Evolutionary conservation across 1,139 yeast species (phyloP), one percentile per base, ranked within the genome.

Genomic region (Saccharomyces hybrid): DNA sequence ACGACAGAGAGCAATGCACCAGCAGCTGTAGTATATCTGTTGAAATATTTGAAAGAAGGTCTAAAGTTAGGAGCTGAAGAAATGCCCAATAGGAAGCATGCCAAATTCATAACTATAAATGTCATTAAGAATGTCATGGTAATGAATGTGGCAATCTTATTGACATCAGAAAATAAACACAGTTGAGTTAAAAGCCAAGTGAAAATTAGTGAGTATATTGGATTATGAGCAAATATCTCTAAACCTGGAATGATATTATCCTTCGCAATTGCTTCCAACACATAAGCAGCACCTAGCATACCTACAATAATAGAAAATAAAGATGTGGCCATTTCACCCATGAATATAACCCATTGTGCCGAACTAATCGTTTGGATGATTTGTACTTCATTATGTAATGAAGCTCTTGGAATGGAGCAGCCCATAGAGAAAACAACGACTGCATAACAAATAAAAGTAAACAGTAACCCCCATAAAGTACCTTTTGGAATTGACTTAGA

Each of bases 81-180:
- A 12, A 93, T 74, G 60, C 86, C 86, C 62, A 93, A 77, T 56
- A 93, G 72, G 67, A 91, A 90, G 69, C 99, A 93, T 1, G 99
- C 97, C 59, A 91, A 71, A 65, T 93, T 93, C 38, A 96, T 90
- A 3, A 91, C 96, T 50, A 91, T 86, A 67, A 93, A 93, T 0
- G 99, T 93, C 93, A 91, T 88, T 55, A 93, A 75, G 64, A 89
- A 93, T 0, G 99, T 96, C 97, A 93, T 90, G 1, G 98, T 91
- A 57, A 93, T 91, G 65, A 90, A 86, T 0, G 95, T 87, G 2
- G 99, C 99, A 70, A 93, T 90, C 69, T 86, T 89, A 71, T 93
- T 93, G 59, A 93, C 87, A 68, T 93, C 95, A 1, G 96, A 88
- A 66, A 93, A 83, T 38, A 93, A 74, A 58, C 93, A 91, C 6